A percentile compares a stretch with the other conserved stretches of the same genome.
Conservation (phyloP, 1,284 basidiomycete genomes). For the Cystobasidium slooffiae region DNA sequence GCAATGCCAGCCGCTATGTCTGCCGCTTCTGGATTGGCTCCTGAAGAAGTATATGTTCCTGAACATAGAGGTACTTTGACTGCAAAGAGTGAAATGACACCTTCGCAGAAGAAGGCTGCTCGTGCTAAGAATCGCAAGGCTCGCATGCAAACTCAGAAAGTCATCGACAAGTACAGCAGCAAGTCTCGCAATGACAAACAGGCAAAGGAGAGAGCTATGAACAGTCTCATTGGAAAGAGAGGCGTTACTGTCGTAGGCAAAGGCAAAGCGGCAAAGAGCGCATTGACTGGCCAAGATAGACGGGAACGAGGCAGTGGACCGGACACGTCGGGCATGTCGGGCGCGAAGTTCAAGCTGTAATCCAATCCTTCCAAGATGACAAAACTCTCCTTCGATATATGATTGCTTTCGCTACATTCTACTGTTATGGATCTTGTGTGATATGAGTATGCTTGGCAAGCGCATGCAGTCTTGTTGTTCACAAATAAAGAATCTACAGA, state of each 20-base stretch:
- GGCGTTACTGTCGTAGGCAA: slow-evolving; percentile 54
- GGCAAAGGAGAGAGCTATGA: slow-evolving; percentile 53
- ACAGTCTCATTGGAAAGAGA: slow-evolving; percentile 49
- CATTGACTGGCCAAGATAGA: slow-evolving; percentile 36
- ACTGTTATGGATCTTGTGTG: neutral
- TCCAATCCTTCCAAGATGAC: neutral
- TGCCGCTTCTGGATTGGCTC: slow-evolving; percentile 80
- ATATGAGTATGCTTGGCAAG: neutral
- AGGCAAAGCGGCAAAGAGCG: slow-evolving; percentile 44
- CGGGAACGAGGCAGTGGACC: slow-evolving; percentile 9
- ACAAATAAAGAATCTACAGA: neutral
- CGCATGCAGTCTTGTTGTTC: neutral
- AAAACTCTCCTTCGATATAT: neutral
- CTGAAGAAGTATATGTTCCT: slow-evolving; percentile 82
- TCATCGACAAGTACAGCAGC: slow-evolving; percentile 67
- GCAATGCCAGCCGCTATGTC: slow-evolving; percentile 83
- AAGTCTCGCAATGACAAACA: slow-evolving; percentile 71
- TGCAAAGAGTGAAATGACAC: slow-evolving; percentile 79
- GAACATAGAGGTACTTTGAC: slow-evolving; percentile 60
- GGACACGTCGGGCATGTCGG: slow-evolving; percentile 10
- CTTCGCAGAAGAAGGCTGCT: slow-evolving; percentile 76
- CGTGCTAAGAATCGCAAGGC: slow-evolving; percentile 75
- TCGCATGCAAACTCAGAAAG: slow-evolving; percentile 70
- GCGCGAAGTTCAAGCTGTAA: slow-evolving; percentile 39
- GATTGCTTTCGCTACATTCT: neutral